Evolutionary conservation across 306 rosid genomes (phyloP), one percentile per base, ranked within the genome.

Genomic region (Pterocarpus macrocarpus): DNA sequence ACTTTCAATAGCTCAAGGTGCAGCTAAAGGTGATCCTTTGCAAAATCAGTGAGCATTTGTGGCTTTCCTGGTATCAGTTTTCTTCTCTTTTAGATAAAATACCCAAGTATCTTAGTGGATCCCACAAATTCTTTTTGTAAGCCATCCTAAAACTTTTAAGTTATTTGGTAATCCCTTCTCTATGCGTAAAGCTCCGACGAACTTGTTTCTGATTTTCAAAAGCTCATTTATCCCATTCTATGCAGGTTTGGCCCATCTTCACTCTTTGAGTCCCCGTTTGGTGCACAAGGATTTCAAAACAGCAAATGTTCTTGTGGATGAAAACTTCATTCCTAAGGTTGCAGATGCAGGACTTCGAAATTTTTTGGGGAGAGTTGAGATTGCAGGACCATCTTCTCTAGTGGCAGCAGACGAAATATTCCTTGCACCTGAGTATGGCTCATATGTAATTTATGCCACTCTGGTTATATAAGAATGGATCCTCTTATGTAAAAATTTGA

Each of bases 1-100:
- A 69, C 97, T 94, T 83, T 50, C 90, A 75, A 91, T 94, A 85
- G 98, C 98, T 86, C 92, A 84, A 80, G 95, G 91, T 87, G 98
- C 97, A 80, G 98, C 98, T 90, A 94, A 90, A 94, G 98, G 98
- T 94, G 97, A 94, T 92, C 94, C 90, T 89, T 91, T 91, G 97
- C 91, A 87, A 94, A 94, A 91, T 91, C 98, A 92, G 97, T 94
- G 98, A 94, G 97, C 98, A 90, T 94, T 92, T 91, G 92, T 94
- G 92, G 97, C 92, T 93, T 93, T 93, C 94, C 90, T 90, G 94
- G 94, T 90, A 91, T 93, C 94, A 83, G 85, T 91, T 91, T 92
- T 87, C 90, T 85, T 90, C 85, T 90, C 86, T 89, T 90, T 87
- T 87, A 73, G 78, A 87, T 90, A 88, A 79, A 85, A 80, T 72